phyloP scores from a whole-genome alignment of 306 rosid species.

The Quercus robur region DNA sequence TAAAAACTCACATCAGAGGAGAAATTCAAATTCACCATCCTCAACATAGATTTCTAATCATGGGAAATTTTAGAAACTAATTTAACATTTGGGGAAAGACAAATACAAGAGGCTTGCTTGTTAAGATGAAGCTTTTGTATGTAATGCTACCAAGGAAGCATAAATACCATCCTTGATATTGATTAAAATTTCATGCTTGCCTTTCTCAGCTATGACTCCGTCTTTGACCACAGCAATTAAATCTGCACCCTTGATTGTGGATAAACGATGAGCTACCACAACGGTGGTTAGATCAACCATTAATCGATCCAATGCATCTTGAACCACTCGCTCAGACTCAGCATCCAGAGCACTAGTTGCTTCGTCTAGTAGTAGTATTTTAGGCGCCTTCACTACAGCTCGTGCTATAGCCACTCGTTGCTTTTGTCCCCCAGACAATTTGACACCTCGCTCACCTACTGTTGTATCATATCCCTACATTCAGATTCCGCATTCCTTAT shows the following conservation, averaged over 20 bases:
- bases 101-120: not conserved
- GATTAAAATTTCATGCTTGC: conserved; percentile 59
- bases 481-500: not conserved
- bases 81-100: too few relatives aligned
- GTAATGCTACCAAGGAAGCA: conserved; percentile 62
- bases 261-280: conserved; percentile 67
- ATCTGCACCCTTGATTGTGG: conserved; percentile 62
- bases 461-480: conserved; percentile 65
- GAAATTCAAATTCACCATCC: too few relatives aligned
- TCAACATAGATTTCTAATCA: too few relatives aligned
- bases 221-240: conserved; percentile 64
- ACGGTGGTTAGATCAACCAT: conserved; percentile 61
- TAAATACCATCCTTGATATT: conserved; percentile 51
- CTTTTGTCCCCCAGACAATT: conserved; percentile 80
- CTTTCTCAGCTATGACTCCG: conserved; percentile 67
- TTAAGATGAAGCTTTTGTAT: conserved; percentile 39
- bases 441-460: conserved; percentile 71
- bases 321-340: conserved; percentile 69
- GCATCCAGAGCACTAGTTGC: conserved; percentile 89
- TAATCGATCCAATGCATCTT: conserved; percentile 63
- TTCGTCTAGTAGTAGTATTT: conserved; percentile 63
- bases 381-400: conserved; percentile 66
- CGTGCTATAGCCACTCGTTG: conserved; percentile 78
- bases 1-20: not conserved
- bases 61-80: too few relatives aligned